Percentiles rank a stretch among this genome's conserved stretches.
Evolutionary conservation across 1,284 basidiomycete genomes (phyloP).

Genomic region (Ustilago crameri): DNA sequence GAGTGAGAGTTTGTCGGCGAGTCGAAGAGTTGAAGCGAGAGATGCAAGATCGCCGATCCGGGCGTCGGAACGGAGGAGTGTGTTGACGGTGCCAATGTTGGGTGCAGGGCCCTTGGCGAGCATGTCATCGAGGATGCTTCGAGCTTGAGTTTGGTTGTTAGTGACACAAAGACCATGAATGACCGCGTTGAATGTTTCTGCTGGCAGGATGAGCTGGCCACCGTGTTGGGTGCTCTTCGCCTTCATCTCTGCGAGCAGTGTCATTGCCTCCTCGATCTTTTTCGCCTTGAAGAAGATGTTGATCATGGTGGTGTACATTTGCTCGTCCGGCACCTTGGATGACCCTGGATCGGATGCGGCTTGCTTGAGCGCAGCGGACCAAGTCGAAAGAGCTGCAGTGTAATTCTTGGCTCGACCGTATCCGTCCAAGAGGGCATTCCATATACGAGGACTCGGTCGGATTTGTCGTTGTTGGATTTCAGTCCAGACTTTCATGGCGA

Average conservation of each 20-base stretch:
- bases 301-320: constrained; percentile 62
- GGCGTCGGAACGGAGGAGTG: constrained; percentile 51
- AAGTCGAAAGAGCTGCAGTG: constrained; percentile 42
- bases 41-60: constrained; percentile 37
- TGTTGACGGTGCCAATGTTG: constrained; percentile 59
- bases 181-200: constrained; percentile 59
- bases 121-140: constrained; percentile 48
- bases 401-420: constrained; percentile 47
- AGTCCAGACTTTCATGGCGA: constrained; percentile 53
- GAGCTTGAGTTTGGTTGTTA: constrained; percentile 27
- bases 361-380: constrained; percentile 34
- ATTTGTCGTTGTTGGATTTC: constrained; percentile 21
- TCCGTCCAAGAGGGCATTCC: constrained; percentile 59
- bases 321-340: constrained; percentile 32
- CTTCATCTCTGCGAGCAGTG: constrained; percentile 41
- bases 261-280: constrained; percentile 37
- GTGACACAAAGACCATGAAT: constrained; percentile 49
- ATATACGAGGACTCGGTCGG: constrained; percentile 37
- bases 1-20: constrained; percentile 35
- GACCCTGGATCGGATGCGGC: neutral
- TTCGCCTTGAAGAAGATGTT: constrained; percentile 36
- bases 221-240: constrained; percentile 12
- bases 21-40: constrained; percentile 40
- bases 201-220: constrained; percentile 19
- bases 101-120: constrained; percentile 42